Conservation (phyloP, 805 yeast genomes). For the Metschnikowia orientalis region DNA sequence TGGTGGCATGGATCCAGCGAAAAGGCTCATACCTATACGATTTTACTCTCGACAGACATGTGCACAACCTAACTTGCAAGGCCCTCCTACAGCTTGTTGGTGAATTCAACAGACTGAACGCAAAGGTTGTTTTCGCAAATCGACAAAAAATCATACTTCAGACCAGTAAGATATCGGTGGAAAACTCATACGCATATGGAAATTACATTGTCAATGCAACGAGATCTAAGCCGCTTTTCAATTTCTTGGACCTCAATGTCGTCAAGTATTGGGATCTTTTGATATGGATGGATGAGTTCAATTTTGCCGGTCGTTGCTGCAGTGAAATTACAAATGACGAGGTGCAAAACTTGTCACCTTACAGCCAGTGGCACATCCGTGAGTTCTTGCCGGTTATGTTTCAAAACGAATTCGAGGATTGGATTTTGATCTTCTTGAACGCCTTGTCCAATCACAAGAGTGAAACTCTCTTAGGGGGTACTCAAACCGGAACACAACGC, state of each 20-base stretch:
- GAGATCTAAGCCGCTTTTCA: constrained; percentile 75
- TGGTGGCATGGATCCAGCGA: constrained; percentile 83
- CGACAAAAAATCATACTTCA: constrained; percentile 67
- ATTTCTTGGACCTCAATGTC: constrained; percentile 71
- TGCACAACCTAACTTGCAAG: constrained; percentile 80
- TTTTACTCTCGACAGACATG: constrained; percentile 75
- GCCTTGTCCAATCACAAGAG: constrained; percentile 55
- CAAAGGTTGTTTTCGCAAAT: constrained; percentile 73
- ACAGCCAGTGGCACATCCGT: constrained; percentile 73
- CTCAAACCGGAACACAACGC: constrained; percentile 49
- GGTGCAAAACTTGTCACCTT: constrained; percentile 44
- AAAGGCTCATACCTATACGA: constrained; percentile 72
- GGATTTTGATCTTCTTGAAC: constrained; percentile 76
- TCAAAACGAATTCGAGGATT: constrained; percentile 81
- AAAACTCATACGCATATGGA: constrained; percentile 86
- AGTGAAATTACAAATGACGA: constrained; percentile 41
- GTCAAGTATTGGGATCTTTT: constrained; percentile 86
- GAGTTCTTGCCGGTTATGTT: constrained; percentile 68
- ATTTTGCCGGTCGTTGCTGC: constrained; percentile 72
- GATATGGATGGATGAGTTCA: constrained; percentile 91
- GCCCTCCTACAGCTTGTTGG: constrained; percentile 74
- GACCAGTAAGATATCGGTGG: constrained; percentile 75
- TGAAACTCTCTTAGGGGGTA: constrained; percentile 33
- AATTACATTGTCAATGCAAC: constrained; percentile 76
- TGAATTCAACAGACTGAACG: constrained; percentile 77